phyloP scores from a whole-genome alignment of 176 grass and related monocot species.

The Carex littledalei region DNA sequence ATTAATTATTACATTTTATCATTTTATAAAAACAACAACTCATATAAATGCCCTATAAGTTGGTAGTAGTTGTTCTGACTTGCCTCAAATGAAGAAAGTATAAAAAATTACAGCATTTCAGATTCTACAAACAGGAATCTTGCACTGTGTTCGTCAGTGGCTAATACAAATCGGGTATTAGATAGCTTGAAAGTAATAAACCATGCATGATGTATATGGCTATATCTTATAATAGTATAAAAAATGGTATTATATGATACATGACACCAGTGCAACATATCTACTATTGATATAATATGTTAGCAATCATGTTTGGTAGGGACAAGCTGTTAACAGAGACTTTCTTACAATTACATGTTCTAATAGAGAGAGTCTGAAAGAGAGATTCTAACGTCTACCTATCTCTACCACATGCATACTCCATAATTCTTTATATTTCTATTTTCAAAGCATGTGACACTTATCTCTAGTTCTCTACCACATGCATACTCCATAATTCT shows the following conservation, averaged over 20 bases:
- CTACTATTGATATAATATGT: constrained; percentile 6
- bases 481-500: not conserved
- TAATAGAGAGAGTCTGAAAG: not conserved
- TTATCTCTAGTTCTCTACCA: not conserved
- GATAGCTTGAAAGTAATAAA: not conserved
- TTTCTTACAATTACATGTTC: not conserved
- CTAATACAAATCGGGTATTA: not conserved
- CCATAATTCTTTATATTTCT: not conserved
- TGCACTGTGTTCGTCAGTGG: not conserved
- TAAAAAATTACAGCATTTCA: not conserved
- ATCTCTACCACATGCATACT: constrained; percentile 11
- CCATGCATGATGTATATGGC: not conserved
- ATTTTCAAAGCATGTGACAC: not conserved
- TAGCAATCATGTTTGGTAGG: constrained; percentile 16
- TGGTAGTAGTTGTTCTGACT: not conserved
- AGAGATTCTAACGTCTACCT: constrained; percentile 13
- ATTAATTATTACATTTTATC: not conserved
- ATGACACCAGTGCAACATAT: not conserved
- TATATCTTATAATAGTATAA: not conserved
- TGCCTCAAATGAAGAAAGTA: not conserved
- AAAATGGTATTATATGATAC: not conserved
- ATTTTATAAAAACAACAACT: too few species aligned
- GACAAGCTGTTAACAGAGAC: constrained; percentile 10
- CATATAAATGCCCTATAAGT: not conserved
- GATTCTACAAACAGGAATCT: not conserved